These are phyloP conservation scores for Cladosporium oxysporum DNA, from an alignment of 2,329 filamentous ascomycete genomes.

Conservation along the genomic window DNA sequence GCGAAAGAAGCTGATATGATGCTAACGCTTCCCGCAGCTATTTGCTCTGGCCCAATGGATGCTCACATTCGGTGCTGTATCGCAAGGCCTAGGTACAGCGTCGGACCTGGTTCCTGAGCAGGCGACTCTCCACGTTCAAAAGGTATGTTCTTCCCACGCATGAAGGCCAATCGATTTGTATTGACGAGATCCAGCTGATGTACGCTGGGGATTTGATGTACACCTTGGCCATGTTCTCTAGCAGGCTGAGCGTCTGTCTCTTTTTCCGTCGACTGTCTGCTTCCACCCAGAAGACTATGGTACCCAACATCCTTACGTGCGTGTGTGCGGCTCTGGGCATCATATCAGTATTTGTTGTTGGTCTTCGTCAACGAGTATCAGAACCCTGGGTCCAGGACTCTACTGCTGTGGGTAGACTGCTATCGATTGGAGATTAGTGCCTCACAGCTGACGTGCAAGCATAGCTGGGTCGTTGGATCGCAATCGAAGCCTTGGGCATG, in stretches of 20 bases:
- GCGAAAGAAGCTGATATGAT: background rate
- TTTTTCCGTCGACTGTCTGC: constrained; percentile 11
- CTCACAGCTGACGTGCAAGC: background rate
- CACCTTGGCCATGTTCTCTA: constrained; percentile 1
- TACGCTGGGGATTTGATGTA: constrained; percentile 2
- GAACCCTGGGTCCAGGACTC: background rate
- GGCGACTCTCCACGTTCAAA: background rate
- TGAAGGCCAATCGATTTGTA: too few species aligned
- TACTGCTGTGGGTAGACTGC: background rate
- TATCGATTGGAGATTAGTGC: too few species aligned
- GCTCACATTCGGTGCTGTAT: background rate
- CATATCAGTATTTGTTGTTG: background rate
- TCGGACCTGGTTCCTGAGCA: background rate
- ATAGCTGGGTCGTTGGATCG: background rate
- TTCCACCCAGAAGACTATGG: background rate
- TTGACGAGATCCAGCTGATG: background rate
- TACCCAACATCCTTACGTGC: background rate
- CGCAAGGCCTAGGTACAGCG: background rate
- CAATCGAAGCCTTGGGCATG: background rate
- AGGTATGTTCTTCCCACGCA: background rate
- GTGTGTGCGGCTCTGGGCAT: background rate
- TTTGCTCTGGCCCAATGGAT: background rate
- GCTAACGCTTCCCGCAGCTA: background rate
- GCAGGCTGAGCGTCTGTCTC: constrained; percentile 4
- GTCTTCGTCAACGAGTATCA: background rate